phyloP scores from a whole-genome alignment of 441 rosid genomes.

The Dalechampia spathulata region DNA sequence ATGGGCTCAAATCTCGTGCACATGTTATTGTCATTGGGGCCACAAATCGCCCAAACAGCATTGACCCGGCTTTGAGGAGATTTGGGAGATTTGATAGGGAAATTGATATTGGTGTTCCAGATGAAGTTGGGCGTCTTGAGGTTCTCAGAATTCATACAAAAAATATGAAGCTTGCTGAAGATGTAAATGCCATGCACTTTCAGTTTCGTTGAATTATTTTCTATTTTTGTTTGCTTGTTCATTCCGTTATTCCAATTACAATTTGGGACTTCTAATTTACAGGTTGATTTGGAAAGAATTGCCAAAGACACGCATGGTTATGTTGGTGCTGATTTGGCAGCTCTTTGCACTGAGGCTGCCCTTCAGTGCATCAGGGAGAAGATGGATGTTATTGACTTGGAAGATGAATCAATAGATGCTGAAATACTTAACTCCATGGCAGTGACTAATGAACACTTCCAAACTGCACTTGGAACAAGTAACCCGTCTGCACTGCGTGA shows the following conservation, averaged over 20 bases:
- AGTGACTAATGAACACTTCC: slow-evolving; percentile 57
- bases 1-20: slow-evolving; percentile 40
- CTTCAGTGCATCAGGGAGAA: slow-evolving; percentile 64
- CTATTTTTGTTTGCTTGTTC: not conserved
- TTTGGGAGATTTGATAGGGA: slow-evolving; percentile 54
- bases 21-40: slow-evolving; percentile 51
- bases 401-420: slow-evolving; percentile 64
- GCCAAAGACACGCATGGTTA: too few species aligned
- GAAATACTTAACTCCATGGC: slow-evolving; percentile 70
- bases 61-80: slow-evolving; percentile 44
- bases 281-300: slow-evolving; percentile 58
- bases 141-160: slow-evolving; percentile 48
- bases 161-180: slow-evolving; percentile 47
- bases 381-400: slow-evolving; percentile 69
- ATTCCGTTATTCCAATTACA: not conserved
- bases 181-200: slow-evolving; percentile 18
- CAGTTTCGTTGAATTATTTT: not conserved
- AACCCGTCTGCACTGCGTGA: slow-evolving; percentile 70
- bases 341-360: slow-evolving; percentile 62
- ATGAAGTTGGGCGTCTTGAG: slow-evolving; percentile 51
- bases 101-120: slow-evolving; percentile 60
- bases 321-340: slow-evolving; percentile 72
- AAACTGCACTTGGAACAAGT: slow-evolving; percentile 63
- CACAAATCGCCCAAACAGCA: slow-evolving; percentile 41
- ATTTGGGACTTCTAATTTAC: not conserved